Evolutionary conservation across 208 protist species (phyloP), one percentile per base, ranked within the genome.

Genomic region (Wallacemonas rigidus): DNA sequence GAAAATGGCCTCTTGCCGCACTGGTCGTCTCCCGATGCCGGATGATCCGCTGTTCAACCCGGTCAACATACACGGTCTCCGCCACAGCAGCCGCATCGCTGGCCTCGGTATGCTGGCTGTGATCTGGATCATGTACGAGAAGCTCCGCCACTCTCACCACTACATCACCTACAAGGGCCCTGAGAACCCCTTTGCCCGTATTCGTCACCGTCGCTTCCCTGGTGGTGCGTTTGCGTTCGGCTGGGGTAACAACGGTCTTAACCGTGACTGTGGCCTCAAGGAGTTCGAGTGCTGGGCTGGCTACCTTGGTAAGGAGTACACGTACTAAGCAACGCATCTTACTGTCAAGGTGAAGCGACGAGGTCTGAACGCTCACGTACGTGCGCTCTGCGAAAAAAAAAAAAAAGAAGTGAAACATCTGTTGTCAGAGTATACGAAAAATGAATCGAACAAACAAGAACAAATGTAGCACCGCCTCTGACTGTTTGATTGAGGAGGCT

Each of bases 171-270:
- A 92, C 76, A 95, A 92, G 75, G 87, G 87, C 60, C 87, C 90
- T 38, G 87, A 95, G 43, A 91, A 95, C 72, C 90, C 87, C 12
- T 91, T 90, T 71, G 85, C 85, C 9, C 90, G 87, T 71, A 90
- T 92, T 78, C 87, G 89, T 57, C 86, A 91, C 65, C 87, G 86
- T 69, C 80, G 85, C 26, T 95, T 86, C 71, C 89, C 89, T 71
- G 84, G 85, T 80, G 91, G 91, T 75, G 79, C 72, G 60, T 87
- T 92, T 61, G 73, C 86, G 44, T 96, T 93, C 75, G 88, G 88
- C 15, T 96, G 91, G 91, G 88, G 91, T 91, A 94, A 93, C 76
- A 96, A 96, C 69, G 91, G 88, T 39, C 79, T 96, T 74, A 96
- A 96, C 77, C 85, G 91, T 72, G 91, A 94, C 75, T 96, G 91